Conservation (phyloP, 2,329 filamentous ascomycete species). For the Periconia sp. region DNA sequence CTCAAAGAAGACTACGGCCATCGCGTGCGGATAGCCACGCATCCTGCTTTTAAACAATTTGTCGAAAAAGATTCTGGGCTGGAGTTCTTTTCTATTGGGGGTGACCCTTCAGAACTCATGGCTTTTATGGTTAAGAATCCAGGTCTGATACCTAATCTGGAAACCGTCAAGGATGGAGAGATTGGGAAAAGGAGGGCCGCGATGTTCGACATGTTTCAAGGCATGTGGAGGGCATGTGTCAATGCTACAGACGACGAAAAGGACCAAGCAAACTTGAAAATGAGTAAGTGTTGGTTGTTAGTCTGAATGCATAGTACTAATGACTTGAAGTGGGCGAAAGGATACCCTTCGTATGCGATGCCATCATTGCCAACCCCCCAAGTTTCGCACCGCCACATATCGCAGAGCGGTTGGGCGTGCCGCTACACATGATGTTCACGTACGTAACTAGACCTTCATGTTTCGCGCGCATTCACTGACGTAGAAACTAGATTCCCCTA, state of each 20-base stretch:
- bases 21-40: slow-evolving; percentile 75
- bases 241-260: slow-evolving; percentile 71
- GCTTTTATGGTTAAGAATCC: slow-evolving; percentile 87
- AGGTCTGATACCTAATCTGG: slow-evolving; percentile 72
- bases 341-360: slow-evolving; percentile 78
- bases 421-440: slow-evolving; percentile 87
- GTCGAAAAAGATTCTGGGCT: slow-evolving; percentile 71
- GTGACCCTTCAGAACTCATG: slow-evolving; percentile 80
- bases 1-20: slow-evolving; percentile 72
- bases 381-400: slow-evolving; percentile 77
- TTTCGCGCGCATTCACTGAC: slow-evolving; percentile 64
- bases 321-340: slow-evolving; percentile 55
- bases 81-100: slow-evolving; percentile 80
- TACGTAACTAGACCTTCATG: slow-evolving; percentile 67
- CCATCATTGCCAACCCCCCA: slow-evolving; percentile 77
- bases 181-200: slow-evolving; percentile 66
- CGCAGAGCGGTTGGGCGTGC: slow-evolving; percentile 73
- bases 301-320: slow-evolving; percentile 8
- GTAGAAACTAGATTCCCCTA: slow-evolving; percentile 62
- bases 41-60: slow-evolving; percentile 75
- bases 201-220: slow-evolving; percentile 82
- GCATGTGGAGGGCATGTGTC: slow-evolving; percentile 79
- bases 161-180: slow-evolving; percentile 73
- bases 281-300: slow-evolving; percentile 47
- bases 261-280: slow-evolving; percentile 60